Evolutionary conservation across 1,139 yeast species (phyloP), one percentile per base, ranked within the genome.

Genomic region (Pichia sp.): DNA sequence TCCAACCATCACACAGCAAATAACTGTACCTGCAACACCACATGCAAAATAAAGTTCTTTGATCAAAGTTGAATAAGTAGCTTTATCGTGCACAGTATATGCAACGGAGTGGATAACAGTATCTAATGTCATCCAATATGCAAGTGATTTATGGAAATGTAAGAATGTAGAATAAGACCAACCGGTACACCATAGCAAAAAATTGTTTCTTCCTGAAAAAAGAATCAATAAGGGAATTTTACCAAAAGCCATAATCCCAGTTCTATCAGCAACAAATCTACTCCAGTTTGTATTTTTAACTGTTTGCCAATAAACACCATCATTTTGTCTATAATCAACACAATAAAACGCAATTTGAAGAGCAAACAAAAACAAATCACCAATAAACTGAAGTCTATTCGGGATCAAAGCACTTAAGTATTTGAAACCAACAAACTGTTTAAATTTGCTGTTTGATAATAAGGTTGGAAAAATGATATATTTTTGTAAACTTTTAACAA

Each of bases 181-280:
- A 23, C 81, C 74, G 0, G 86, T 77, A 15, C 75, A 39, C 63
- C 68, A 68, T 45, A 74, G 69, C 30, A 80, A 57, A 39, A 79
- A 58, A 54, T 79, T 79, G 56, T 80, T 80, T 48, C 88, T 64
- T 5, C 84, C 83, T 0, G 79, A 83, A 61, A 79, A 70, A 12
- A 72, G 47, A 15, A 72, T 60, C 17, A 71, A 48, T 4, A 69
- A 52, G 0, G 78, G 78, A 55, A 70, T 60, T 47, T 69, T 53
- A 11, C 68, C 62, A 45, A 72, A 67, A 11, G 72, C 63, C 19
- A 72, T 47, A n/a, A 71, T 61, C 42, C 77, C 71, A 0, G 72
- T 56, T 46, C 79, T 59, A 20, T 69, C 75, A 1, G 73, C 75
- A 39, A 64, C 69, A 28, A 74, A 54, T 31, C 77, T 63, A 0